Evolutionary conservation across 768 basidiomycete species (phyloP), one percentile per base, ranked within the genome.

Genomic region (Chalciporus sphaerocephalus): DNA sequence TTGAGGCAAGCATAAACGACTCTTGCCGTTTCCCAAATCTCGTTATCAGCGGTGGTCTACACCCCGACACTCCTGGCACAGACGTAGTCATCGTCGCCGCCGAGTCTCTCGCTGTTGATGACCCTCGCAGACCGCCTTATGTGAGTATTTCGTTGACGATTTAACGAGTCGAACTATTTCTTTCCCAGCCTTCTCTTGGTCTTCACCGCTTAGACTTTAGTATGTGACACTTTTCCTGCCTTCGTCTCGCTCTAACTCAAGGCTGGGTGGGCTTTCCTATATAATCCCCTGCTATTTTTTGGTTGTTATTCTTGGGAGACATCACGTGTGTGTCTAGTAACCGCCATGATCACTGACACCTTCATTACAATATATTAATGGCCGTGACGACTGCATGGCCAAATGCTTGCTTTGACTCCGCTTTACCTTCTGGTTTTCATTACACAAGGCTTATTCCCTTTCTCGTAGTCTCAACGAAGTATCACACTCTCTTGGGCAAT

Each of bases 381-480:
- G 12, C 35, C 35, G 20, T 36, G 17, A 36, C 20, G 17, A 36
- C 30, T n/a, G 30, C 13, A 32, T n/a, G n/a, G n/a, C 15, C 15
- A 6, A 32, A 32, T 32, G 30, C 1, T 6, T 5, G n/a, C 30
- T 32, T 32, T 32, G 9, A 3, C n/a, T n/a, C n/a, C n/a, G n/a
- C n/a, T n/a, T n/a, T n/a, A n/a, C 28, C n/a, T 20, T 13, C 8
- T 21, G 22, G 21, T 6, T 22, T 28, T 51, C 40, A 38, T 30
- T 37, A 35, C 42, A 48, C 39, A 40, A 40, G 21, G 27, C 41
- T 41, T 22, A 41, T 44, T 20, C 42, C 5, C 17, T 22, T 44
- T 48, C 46, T 47, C 50, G 32, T 42, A 45, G 40, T 47, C 20
- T 34, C 38, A 44, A 28, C 28, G 27, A 27, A 17, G 32, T 39